Percentiles rank a stretch among this genome's conserved stretches.
Conservation (phyloP, 2,329 filamentous ascomycete genomes). For the Colletotrichum horii region DNA sequence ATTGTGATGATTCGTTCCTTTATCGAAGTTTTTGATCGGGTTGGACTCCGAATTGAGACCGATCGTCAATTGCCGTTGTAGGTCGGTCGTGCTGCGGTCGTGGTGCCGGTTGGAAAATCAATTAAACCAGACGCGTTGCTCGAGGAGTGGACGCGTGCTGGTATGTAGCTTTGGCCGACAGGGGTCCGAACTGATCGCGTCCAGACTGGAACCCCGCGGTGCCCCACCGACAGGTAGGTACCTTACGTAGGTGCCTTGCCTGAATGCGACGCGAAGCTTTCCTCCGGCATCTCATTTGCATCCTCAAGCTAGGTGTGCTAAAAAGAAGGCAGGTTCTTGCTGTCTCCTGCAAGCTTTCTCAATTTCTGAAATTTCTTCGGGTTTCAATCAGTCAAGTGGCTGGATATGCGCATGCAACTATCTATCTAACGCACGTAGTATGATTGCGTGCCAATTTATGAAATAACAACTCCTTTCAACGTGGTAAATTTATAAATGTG, state of each 20-base stretch:
- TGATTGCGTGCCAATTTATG: background rate
- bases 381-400: background rate
- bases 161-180: slow-evolving; percentile 1
- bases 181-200: background rate
- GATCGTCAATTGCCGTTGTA: background rate
- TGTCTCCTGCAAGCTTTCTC: background rate
- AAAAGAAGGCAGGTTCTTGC: background rate
- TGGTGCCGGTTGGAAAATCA: slow-evolving; percentile 7
- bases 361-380: background rate
- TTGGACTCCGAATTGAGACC: background rate
- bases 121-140: slow-evolving; percentile 17
- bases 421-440: background rate
- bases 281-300: background rate
- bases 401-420: background rate
- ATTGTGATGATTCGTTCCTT: background rate
- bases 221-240: background rate
- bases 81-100: background rate
- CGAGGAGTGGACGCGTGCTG: slow-evolving; percentile 11
- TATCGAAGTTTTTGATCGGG: background rate
- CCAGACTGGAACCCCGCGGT: background rate
- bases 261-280: background rate
- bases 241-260: background rate
- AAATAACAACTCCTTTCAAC: background rate
- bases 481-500: background rate
- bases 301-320: background rate